phyloP scores from a whole-genome alignment of 2,329 filamentous ascomycete genomes.

The Emmonsiellopsis sp. region DNA sequence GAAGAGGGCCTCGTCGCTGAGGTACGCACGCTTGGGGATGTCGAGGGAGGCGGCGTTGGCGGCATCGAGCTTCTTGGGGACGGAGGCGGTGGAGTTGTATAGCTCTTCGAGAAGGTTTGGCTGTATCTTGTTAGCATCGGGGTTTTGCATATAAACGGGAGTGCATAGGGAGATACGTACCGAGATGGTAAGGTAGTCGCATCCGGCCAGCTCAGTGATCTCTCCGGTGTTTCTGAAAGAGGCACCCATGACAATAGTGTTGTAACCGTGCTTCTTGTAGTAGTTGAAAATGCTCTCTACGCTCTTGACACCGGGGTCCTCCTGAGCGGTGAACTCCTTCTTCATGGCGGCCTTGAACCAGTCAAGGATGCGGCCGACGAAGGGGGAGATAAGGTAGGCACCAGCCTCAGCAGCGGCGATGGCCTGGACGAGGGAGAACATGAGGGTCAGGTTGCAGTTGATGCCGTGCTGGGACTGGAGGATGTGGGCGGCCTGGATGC shows the following conservation, averaged over 20 bases:
- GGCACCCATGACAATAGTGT: conserved; percentile 99
- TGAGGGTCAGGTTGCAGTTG: conserved; percentile 98
- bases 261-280: conserved; percentile 99
- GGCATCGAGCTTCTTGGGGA: conserved; percentile 89
- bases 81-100: conserved; percentile 67
- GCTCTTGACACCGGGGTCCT: conserved; percentile 93
- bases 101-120: conserved; percentile 92
- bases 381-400: conserved; percentile 97
- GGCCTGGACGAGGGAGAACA: conserved; percentile 94
- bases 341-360: conserved; percentile 97
- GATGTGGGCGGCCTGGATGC: conserved; percentile 96
- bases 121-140: conserved; percentile 31
- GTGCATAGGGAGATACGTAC: conserved; percentile 43
- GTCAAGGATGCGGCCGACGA: conserved; percentile 97
- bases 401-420: conserved; percentile 91
- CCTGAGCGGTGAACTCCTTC: conserved; percentile 81
- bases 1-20: conserved; percentile 82
- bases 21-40: conserved; percentile 83
- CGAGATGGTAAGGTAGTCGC: conserved; percentile 97
- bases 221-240: conserved; percentile 95
- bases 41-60: conserved; percentile 56
- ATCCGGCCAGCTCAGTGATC: conserved; percentile 96
- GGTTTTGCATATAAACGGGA: not conserved
- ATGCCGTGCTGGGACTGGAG: conserved; percentile 91
- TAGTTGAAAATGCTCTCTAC: conserved; percentile 97